These are phyloP conservation scores for Mortierella sp. DNA, from an alignment of 371 early-diverging fungal genomes.

Conservation along the genomic window DNA sequence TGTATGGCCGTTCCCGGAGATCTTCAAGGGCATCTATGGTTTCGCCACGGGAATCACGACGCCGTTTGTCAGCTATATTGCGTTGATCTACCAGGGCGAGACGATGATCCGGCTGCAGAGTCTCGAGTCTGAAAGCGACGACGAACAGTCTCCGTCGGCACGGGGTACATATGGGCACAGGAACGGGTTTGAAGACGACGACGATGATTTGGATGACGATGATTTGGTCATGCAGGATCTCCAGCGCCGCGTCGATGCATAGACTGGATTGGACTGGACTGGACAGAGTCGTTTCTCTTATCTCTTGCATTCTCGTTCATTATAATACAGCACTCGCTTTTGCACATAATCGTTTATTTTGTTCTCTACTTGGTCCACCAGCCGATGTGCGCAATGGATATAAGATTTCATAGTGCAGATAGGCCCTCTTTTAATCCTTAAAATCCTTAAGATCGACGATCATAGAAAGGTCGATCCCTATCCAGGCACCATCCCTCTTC, in stretches of 20 bases:
- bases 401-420: too few relatives aligned
- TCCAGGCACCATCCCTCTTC: too few relatives aligned
- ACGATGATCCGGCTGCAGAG: slow-evolving; percentile 13
- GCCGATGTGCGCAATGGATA: too few relatives aligned
- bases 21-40: slow-evolving; percentile 50
- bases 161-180: background rate
- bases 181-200: slow-evolving; percentile 8
- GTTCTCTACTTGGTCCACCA: background rate
- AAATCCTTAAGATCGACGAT: too few relatives aligned
- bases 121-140: slow-evolving; percentile 8
- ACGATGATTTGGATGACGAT: slow-evolving; percentile 2
- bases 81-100: slow-evolving; percentile 50
- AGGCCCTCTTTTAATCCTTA: too few relatives aligned
- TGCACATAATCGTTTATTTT: background rate
- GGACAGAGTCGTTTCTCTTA: background rate
- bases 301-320: background rate
- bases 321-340: background rate
- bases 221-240: slow-evolving; percentile 11
- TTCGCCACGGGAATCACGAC: slow-evolving; percentile 43
- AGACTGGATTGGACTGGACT: background rate
- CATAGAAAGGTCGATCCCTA: too few relatives aligned
- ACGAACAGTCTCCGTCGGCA: slow-evolving; percentile 3
- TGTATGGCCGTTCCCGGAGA: slow-evolving; percentile 48
- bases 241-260: background rate
- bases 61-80: slow-evolving; percentile 44